phyloP scores from a whole-genome alignment of 2,329 filamentous ascomycete species.

The Emydomyces testavorans region DNA sequence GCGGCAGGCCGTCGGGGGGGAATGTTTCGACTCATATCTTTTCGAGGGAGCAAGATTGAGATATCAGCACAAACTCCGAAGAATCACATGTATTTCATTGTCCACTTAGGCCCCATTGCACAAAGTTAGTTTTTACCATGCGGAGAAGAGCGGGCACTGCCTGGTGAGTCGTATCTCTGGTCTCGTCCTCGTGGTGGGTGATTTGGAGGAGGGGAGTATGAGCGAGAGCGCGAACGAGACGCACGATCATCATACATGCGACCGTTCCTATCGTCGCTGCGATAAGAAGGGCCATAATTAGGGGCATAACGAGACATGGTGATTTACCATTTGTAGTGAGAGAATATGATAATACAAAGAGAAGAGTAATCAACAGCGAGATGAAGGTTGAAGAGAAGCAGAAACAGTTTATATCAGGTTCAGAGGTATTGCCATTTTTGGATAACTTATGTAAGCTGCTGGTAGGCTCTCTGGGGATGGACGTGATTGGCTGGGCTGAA shows the following conservation, averaged over 20 bases:
- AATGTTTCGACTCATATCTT: constrained; percentile 30
- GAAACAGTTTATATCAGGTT: too few species aligned
- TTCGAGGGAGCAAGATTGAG: constrained; percentile 18
- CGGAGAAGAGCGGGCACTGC: constrained; percentile 36
- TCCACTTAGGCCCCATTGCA: constrained; percentile 18
- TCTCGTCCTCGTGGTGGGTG: constrained; percentile 17
- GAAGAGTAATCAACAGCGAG: neutral
- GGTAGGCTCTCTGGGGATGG: too few species aligned
- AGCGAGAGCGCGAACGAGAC: constrained; percentile 32
- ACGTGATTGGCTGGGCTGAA: too few species aligned
- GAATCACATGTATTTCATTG: constrained; percentile 14
- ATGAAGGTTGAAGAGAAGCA: neutral
- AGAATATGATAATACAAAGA: neutral
- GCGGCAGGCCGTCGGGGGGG: constrained; percentile 28
- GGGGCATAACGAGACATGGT: constrained; percentile 24
- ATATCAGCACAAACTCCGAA: constrained; percentile 31
- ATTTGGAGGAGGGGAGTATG: constrained; percentile 17
- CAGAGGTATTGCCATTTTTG: too few species aligned
- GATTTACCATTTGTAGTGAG: neutral
- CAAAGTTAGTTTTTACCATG: constrained; percentile 32
- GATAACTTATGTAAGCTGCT: too few species aligned
- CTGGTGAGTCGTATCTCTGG: constrained; percentile 28
- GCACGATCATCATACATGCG: constrained; percentile 38
- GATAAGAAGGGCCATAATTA: constrained; percentile 21
- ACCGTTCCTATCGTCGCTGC: constrained; percentile 31